Evolutionary conservation across 352 stramenopile species (phyloP), one percentile per base, ranked within the genome.

Genomic region (Globisporangium middletonii): DNA sequence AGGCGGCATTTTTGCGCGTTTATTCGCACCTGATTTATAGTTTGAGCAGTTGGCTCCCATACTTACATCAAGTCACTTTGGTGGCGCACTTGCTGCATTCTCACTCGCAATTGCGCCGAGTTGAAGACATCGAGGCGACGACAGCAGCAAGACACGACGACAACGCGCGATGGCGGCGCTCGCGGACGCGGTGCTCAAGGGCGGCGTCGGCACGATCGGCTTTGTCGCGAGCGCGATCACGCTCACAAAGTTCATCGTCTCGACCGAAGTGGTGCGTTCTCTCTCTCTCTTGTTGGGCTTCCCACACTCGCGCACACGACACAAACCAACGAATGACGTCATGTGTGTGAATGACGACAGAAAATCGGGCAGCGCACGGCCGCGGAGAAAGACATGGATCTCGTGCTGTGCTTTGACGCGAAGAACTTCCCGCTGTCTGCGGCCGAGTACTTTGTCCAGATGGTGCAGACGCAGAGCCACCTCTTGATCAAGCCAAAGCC

Each of bases 221-320:
- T 86, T 93, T 46, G 55, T 87, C 18, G 80, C 77, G 48, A 93
- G 80, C 52, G 80, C 79, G 57, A 79, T 79, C 64, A 86, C 79
- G 68, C 73, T 93, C 45, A 79, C 77, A 63, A 91, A 89, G 72
- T 93, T 91, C 70, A 86, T 93, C 54, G 57, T 83, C 48, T 72
- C 75, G 23, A 88, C 82, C 35, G 72, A 79, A 8, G 74, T 91
- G 77, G 80, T 90, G 52, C 35, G 58, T 64, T 42, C 19, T 63
- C 19, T 50, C 43, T 59, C 4, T 4, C 59, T 53, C 28, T 69
- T 42, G 4, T 42, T 50, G 1, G 9, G 33, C 23, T 23, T 38
- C 33, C 7, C 12, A 9, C 6, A 6, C 6, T 12, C 33, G 12
- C 33, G 7, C 33, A 38, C 33, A 38, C 43, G 19, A 23, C 3